Percentiles rank a stretch among this genome's conserved stretches.
phyloP scores from a whole-genome alignment of 148 eudicot species.

The Camellia granthamiana region DNA sequence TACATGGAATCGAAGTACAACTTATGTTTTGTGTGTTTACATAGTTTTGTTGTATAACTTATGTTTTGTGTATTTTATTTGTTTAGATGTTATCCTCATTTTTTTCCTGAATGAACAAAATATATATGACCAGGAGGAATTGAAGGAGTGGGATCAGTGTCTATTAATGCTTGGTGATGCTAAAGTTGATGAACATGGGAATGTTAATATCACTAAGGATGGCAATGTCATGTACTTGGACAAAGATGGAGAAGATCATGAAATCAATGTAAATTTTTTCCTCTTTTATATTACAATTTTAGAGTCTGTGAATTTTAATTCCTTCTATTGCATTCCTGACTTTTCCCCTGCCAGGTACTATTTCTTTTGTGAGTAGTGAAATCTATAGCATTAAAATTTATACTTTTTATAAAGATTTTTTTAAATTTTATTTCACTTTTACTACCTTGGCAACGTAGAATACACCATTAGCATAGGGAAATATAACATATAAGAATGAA shows the following conservation, averaged over 20 bases:
- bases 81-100: neutral
- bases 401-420: neutral
- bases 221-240: slow-evolving; percentile 70
- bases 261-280: slow-evolving; percentile 66
- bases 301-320: neutral
- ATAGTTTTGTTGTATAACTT: neutral
- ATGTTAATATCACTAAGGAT: slow-evolving; percentile 62
- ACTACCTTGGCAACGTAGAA: neutral
- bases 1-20: no score
- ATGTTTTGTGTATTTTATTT: neutral
- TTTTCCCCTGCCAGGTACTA: neutral
- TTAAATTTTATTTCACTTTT: neutral
- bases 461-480: neutral
- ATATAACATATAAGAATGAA: neutral
- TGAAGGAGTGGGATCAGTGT: slow-evolving; percentile 99
- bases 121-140: slow-evolving; percentile 59
- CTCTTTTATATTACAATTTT: slow-evolving; percentile 9
- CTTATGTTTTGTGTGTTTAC: neutral
- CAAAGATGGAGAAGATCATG: slow-evolving; percentile 92
- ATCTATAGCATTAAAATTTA: no score
- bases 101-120: neutral
- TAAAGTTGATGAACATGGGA: slow-evolving; percentile 83
- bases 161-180: slow-evolving; percentile 94
- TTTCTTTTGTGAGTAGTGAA: neutral
- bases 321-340: neutral